These are phyloP conservation scores for Purpureocillium lavendulum DNA, from an alignment of 2,329 filamentous ascomycete genomes.

Conservation along the genomic window DNA sequence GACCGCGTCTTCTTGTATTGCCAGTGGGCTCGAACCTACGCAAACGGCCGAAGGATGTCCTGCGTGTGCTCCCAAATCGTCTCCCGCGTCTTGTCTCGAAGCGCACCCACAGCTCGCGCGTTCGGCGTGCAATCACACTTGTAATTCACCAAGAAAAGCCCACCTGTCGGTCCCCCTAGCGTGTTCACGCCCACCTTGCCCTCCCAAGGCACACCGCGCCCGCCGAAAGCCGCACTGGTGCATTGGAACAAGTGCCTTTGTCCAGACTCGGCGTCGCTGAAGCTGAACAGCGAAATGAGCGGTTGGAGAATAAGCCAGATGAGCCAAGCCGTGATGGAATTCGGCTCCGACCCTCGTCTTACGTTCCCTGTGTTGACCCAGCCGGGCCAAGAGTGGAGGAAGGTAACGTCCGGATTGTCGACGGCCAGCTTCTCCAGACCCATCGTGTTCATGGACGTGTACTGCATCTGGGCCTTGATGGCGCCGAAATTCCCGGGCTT, in stretches of 20 bases:
- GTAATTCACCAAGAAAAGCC: no score
- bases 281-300: constrained; percentile 17
- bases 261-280: constrained; percentile 21
- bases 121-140: no score
- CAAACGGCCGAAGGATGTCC: no score
- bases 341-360: constrained; percentile 15
- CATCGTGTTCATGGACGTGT: constrained; percentile 14
- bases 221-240: constrained; percentile 26
- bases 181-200: constrained; percentile 19
- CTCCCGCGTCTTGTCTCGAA: no score
- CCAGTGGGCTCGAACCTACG: no score
- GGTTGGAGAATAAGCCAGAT: constrained; percentile 23
- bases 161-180: no score
- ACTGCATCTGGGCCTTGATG: constrained; percentile 18
- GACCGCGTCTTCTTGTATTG: no score
- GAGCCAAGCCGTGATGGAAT: constrained; percentile 18
- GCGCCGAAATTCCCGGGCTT: constrained; percentile 17
- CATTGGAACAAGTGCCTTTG: constrained; percentile 25
- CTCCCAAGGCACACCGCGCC: constrained; percentile 21
- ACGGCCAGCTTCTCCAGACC: constrained; percentile 15
- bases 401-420: constrained; percentile 12
- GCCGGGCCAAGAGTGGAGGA: constrained; percentile 20
- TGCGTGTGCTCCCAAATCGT: no score
- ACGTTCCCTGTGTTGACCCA: constrained; percentile 19
- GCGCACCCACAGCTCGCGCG: no score